Percentiles rank a stretch among this genome's conserved stretches.
These are phyloP conservation scores for Ustilago tritici DNA, from an alignment of 1,284 basidiomycete genomes.

Conservation along the genomic window DNA sequence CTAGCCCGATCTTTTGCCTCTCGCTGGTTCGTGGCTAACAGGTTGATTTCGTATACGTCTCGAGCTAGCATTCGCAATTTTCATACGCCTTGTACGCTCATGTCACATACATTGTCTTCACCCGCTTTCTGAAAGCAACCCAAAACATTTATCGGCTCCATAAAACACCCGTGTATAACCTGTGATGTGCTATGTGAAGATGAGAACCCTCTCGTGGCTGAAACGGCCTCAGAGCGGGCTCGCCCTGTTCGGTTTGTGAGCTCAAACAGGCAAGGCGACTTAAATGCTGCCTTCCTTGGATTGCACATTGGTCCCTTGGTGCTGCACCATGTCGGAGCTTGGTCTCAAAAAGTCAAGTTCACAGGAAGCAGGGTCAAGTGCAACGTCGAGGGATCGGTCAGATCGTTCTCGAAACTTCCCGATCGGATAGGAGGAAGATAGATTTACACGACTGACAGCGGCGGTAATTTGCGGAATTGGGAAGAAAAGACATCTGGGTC, in stretches of 20 bases:
- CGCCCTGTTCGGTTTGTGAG: no score
- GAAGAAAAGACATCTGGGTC: background rate
- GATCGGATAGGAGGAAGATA: background rate
- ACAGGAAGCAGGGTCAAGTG: background rate
- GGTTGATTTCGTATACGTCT: constrained; percentile 38
- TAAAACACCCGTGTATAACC: background rate
- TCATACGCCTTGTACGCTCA: constrained; percentile 15
- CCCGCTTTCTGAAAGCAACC: constrained; percentile 30
- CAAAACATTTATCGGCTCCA: constrained; percentile 35
- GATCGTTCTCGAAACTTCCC: background rate
- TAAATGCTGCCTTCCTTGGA: no score
- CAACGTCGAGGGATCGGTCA: background rate
- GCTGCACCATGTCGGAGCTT: background rate
- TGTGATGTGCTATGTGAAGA: background rate
- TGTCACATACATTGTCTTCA: constrained; percentile 41
- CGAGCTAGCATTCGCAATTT: constrained; percentile 23
- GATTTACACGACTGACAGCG: constrained; percentile 5
- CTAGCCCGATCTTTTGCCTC: constrained; percentile 11
- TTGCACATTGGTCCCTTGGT: no score
- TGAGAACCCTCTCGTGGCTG: background rate
- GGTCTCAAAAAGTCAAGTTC: background rate
- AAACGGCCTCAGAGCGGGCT: no score
- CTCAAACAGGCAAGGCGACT: no score
- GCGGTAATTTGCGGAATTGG: constrained; percentile 44
- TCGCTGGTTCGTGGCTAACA: constrained; percentile 9